These are phyloP conservation scores for Polyporus tsugae DNA, from an alignment of 1,284 basidiomycete genomes.

Conservation along the genomic window DNA sequence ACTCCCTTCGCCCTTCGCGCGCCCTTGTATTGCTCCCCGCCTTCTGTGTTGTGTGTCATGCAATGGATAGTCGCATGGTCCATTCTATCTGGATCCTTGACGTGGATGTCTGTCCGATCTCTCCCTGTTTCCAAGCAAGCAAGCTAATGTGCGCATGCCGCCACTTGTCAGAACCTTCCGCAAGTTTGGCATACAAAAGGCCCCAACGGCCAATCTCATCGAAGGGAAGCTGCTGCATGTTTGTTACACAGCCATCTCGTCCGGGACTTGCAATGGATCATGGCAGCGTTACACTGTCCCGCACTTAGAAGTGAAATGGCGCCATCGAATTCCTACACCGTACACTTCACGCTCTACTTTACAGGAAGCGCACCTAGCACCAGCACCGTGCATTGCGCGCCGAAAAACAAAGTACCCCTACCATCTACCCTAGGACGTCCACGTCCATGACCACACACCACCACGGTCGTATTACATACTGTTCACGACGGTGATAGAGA, in stretches of 20 bases:
- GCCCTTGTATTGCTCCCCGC: conserved; percentile 30
- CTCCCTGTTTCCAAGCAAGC: not conserved
- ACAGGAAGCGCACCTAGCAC: not conserved
- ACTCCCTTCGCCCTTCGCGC: conserved; percentile 28
- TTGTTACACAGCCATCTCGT: not conserved
- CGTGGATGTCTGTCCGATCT: conserved; percentile 13
- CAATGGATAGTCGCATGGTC: conserved; percentile 33
- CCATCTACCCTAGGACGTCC: not conserved
- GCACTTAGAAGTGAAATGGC: not conserved
- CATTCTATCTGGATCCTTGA: conserved; percentile 27
- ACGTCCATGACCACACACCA: not conserved
- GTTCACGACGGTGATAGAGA: conserved; percentile 56
- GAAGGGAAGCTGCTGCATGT: not conserved
- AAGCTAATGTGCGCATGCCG: not conserved
- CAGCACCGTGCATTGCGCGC: not conserved
- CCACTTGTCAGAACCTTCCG: not conserved
- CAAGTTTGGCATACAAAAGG: not conserved
- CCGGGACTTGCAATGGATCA: not conserved
- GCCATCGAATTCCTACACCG: conserved; percentile 13
- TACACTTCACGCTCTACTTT: not conserved
- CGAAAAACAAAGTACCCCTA: not conserved
- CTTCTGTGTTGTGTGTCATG: conserved; percentile 24
- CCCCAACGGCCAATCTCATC: not conserved
- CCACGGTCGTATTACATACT: conserved; percentile 48
- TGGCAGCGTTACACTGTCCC: too few relatives aligned